Conservation (phyloP, 306 rosid genomes). For the Rosa persica region DNA sequence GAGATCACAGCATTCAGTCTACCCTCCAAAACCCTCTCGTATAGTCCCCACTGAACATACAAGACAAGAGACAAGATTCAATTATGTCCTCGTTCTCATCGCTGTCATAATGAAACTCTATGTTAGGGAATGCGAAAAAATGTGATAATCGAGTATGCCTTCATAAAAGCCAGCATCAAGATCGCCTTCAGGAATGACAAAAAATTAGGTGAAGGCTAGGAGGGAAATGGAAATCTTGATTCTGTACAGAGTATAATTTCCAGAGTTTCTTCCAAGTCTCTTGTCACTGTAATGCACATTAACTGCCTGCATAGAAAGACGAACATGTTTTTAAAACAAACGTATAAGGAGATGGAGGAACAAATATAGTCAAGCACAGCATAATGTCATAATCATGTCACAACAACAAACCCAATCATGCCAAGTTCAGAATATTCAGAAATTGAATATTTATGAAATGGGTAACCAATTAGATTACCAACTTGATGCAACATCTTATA, state of each 20-base stretch:
- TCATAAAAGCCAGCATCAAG: slow-evolving; percentile 43
- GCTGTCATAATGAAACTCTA: slow-evolving; percentile 31
- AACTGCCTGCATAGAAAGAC: slow-evolving; percentile 34
- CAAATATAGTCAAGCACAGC: not conserved
- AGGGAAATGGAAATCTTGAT: slow-evolving; percentile 38
- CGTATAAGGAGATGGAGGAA: not conserved
- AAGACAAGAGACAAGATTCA: not conserved
- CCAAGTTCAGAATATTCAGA: not conserved
- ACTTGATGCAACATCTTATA: not conserved
- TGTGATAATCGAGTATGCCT: slow-evolving; percentile 40
- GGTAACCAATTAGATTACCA: not conserved
- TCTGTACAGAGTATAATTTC: slow-evolving; percentile 65
- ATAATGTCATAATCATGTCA: not conserved
- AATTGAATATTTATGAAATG: not conserved
- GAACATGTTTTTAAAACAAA: not conserved
- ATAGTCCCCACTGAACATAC: slow-evolving; percentile 16
- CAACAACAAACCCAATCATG: not conserved
- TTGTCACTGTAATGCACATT: slow-evolving; percentile 35
- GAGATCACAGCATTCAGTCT: slow-evolving; percentile 11
- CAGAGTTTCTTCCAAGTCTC: slow-evolving; percentile 43
- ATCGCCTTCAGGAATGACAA: slow-evolving; percentile 53
- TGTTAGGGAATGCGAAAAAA: slow-evolving; percentile 38
- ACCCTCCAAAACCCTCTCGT: slow-evolving; percentile 1
- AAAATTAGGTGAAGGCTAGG: slow-evolving; percentile 45
- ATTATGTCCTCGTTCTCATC: slow-evolving; percentile 6